Conservation (phyloP, 2,329 filamentous ascomycete genomes). For the Beauveria asiatica region DNA sequence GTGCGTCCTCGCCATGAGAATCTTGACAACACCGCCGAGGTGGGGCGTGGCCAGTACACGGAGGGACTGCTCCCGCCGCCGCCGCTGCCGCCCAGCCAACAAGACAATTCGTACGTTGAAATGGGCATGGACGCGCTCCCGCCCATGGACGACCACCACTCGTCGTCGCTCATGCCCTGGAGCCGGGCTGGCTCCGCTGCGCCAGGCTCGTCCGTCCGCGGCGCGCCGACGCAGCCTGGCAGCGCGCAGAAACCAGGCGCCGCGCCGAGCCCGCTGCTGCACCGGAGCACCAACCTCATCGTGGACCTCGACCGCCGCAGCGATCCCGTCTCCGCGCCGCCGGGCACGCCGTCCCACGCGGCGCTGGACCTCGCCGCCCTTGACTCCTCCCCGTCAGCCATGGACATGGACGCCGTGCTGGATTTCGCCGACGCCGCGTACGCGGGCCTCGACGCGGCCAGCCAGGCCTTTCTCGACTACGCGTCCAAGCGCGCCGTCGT, state of each 20-base stretch:
- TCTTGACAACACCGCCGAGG: conserved; percentile 19
- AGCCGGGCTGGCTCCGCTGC: conserved; percentile 37
- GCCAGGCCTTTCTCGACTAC: conserved; percentile 38
- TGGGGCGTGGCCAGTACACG: conserved; percentile 18
- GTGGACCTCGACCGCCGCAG: conserved; percentile 39
- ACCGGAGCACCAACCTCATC: conserved; percentile 25
- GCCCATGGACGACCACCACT: conserved; percentile 58
- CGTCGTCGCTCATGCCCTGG: conserved; percentile 45
- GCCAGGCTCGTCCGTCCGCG: conserved; percentile 37
- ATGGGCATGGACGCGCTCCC: conserved; percentile 59
- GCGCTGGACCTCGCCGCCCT: conserved; percentile 27
- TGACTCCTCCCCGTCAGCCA: conserved; percentile 19
- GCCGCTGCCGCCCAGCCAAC: conserved; percentile 15
- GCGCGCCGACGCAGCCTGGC: conserved; percentile 15
- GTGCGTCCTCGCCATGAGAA: neutral
- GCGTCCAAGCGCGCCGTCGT: conserved; percentile 28
- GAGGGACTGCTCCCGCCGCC: conserved; percentile 19
- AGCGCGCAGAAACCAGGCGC: conserved; percentile 25
- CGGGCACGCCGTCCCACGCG: conserved; percentile 16
- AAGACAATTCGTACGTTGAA: conserved; percentile 44
- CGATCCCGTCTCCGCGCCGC: conserved; percentile 23
- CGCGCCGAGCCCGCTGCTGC: conserved; percentile 30
- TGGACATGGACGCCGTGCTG: conserved; percentile 19
- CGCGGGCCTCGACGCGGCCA: conserved; percentile 35
- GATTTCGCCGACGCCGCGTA: conserved; percentile 15